Evolutionary conservation across 768 basidiomycete genomes (phyloP), one percentile per base, ranked within the genome.

Genomic region (Lactarius tabidus): DNA sequence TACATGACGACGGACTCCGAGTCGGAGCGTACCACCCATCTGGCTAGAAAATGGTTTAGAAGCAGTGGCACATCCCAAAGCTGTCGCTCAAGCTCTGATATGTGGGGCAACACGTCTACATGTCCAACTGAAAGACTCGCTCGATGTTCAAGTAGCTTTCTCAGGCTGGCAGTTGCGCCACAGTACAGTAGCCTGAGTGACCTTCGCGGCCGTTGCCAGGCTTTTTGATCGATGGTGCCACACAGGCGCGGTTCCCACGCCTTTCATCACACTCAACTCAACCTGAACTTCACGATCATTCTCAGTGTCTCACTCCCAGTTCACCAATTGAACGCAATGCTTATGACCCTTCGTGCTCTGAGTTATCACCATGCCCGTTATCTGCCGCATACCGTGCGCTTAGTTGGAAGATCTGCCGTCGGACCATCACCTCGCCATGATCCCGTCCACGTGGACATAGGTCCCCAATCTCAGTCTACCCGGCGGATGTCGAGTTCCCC

Each of bases 401-500:
- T 31, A 6, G 28, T 54, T 29, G 28, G 26, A 28, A 31, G 15
- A 28, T 17, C 9, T 54, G n/a, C 45, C 12, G 23, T 23, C 3
- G 52, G 29, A 9, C 9, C 8, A 9, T 48, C 12, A 2, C 45
- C 45, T 23, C 23, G 45, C 23, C 26, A 54, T 15, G 31, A 7
- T 54, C 52, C 31, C 20, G 3, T 31, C 20, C 52, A 17, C 29
- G 52, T 20, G 28, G 31, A 54, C 20, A 17, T 29, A 33, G 20
- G 20, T 9, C 53, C 28, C 10, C 53, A 9, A 20, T 51, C 53
- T 3, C 31, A 38, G 26, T 59, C 53, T 39, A 58, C 23, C 57
- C 36, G 38, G 15, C 39, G 5, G 23, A 58, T 64, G 63, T 64
- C 63, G 38, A 53, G 23, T 31, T 58, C 57, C 51, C 26, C 62